Evolutionary conservation across 2,329 filamentous ascomycete genomes (phyloP).

Genomic region (Talaromyces sp.): DNA sequence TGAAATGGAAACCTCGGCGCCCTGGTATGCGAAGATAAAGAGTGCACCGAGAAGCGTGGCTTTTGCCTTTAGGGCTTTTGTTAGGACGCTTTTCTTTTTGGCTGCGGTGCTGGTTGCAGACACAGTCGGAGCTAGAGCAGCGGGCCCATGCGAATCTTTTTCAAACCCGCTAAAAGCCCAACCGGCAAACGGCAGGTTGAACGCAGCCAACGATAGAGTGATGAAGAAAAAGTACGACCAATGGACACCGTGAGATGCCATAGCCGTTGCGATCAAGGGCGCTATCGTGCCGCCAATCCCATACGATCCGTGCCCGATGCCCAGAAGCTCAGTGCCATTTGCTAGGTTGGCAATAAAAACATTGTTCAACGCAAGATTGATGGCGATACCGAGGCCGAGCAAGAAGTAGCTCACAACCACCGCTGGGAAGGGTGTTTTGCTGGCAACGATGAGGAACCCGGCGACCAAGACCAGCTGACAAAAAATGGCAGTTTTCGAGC

Average conservation of each 20-base stretch:
- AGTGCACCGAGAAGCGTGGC: conserved; percentile 68
- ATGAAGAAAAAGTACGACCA: conserved; percentile 74
- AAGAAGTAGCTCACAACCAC: conserved; percentile 66
- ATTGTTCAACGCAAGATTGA: conserved; percentile 52
- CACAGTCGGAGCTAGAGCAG: conserved; percentile 38
- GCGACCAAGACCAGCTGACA: conserved; percentile 55
- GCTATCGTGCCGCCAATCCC: conserved; percentile 60
- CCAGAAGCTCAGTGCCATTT: conserved; percentile 47
- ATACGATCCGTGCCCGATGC: conserved; percentile 31
- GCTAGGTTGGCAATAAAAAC: conserved; percentile 52
- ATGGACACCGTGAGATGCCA: conserved; percentile 55
- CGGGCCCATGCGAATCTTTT: conserved; percentile 48
- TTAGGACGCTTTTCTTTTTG: conserved; percentile 33
- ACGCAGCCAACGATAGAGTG: conserved; percentile 52
- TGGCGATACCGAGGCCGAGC: conserved; percentile 50
- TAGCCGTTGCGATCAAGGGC: conserved; percentile 68
- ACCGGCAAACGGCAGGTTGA: conserved; percentile 53
- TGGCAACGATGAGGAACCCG: conserved; percentile 62
- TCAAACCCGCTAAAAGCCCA: conserved; percentile 70
- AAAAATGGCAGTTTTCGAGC: conserved; percentile 56
- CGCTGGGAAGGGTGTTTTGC: conserved; percentile 63
- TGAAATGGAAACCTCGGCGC: conserved; percentile 75
- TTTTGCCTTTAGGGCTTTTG: conserved; percentile 45
- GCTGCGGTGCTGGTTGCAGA: conserved; percentile 30
- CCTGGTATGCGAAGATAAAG: conserved; percentile 84